Evolutionary conservation across 2,329 filamentous ascomycete genomes (phyloP).

Genomic region (Rhexocercosporidium sp.): DNA sequence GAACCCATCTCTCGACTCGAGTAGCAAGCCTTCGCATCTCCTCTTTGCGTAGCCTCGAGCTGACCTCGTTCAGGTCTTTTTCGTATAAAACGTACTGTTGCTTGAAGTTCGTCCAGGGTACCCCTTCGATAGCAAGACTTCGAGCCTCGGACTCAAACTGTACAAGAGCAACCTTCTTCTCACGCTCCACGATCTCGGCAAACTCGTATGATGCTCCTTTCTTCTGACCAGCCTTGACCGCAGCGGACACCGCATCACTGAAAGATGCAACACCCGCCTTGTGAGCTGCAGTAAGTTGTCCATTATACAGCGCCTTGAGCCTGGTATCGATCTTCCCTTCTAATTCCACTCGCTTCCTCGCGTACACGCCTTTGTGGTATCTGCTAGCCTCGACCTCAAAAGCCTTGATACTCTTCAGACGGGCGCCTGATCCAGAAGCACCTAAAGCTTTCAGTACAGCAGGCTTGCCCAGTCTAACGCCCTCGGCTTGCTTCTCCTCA

Average conservation of each 20-base stretch:
- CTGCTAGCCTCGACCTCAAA: slow-evolving; percentile 91
- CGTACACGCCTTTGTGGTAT: slow-evolving; percentile 96
- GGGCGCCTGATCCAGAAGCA: slow-evolving; percentile 70
- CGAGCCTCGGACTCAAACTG: slow-evolving; percentile 79
- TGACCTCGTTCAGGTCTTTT: slow-evolving; percentile 91
- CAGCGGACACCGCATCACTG: slow-evolving; percentile 81
- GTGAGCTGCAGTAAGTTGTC: slow-evolving; percentile 87
- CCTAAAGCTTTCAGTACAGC: slow-evolving; percentile 79
- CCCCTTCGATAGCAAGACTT: slow-evolving; percentile 76
- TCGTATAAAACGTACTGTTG: slow-evolving; percentile 80
- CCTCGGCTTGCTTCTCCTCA: slow-evolving; percentile 83
- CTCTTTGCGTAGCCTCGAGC: slow-evolving; percentile 82
- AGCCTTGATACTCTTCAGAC: slow-evolving; percentile 75
- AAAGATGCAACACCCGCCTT: slow-evolving; percentile 86
- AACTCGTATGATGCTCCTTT: slow-evolving; percentile 92
- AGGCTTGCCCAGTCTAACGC: slow-evolving; percentile 72
- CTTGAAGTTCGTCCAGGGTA: slow-evolving; percentile 86
- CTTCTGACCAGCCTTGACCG: slow-evolving; percentile 92
- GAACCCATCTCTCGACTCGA: slow-evolving; percentile 92
- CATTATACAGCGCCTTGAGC: slow-evolving; percentile 84
- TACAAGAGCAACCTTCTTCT: slow-evolving; percentile 77
- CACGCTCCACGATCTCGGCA: slow-evolving; percentile 84
- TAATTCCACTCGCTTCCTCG: slow-evolving; percentile 82
- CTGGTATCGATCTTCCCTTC: slow-evolving; percentile 87
- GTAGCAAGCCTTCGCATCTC: slow-evolving; percentile 94